Evolutionary conservation across 768 basidiomycete species (phyloP).

Genomic region (Hypsizygus marmoreus): DNA sequence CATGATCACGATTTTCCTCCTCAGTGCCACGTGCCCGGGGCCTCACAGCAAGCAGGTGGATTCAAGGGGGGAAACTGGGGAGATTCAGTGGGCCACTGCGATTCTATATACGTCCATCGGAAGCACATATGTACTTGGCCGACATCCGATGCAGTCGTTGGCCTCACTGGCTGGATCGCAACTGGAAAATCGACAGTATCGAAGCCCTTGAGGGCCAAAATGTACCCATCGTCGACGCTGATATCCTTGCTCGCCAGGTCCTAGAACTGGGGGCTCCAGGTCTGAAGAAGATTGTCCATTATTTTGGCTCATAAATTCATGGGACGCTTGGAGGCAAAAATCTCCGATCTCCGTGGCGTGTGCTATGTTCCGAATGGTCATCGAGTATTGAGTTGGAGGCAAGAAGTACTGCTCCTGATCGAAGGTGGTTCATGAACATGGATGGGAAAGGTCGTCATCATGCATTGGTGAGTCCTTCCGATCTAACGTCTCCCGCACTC

Average conservation of each 20-base stretch:
- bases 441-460: constrained; percentile 83
- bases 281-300: constrained; percentile 62
- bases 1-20: too few relatives aligned
- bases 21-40: too few relatives aligned
- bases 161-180: constrained; percentile 94
- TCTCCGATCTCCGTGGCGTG: constrained; percentile 80
- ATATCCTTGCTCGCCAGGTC: constrained; percentile 83
- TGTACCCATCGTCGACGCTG: constrained; percentile 92
- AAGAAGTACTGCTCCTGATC: constrained; percentile 78
- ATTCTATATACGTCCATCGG: too few relatives aligned
- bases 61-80: too few relatives aligned
- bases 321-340: constrained; percentile 80
- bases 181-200: constrained; percentile 97
- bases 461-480: constrained; percentile 72
- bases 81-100: too few relatives aligned
- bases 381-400: constrained; percentile 76
- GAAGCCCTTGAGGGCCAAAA: constrained; percentile 60
- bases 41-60: too few relatives aligned
- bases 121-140: too few relatives aligned
- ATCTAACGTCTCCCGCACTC: neutral
- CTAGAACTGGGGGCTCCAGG: constrained; percentile 82
- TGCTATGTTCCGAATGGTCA: constrained; percentile 70
- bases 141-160: constrained; percentile 66
- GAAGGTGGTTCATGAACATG: constrained; percentile 85
- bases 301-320: constrained; percentile 74